Base-by-base conservation (phyloP, 1,139 yeast genomes). In the Geotrichum reessii region DNA sequence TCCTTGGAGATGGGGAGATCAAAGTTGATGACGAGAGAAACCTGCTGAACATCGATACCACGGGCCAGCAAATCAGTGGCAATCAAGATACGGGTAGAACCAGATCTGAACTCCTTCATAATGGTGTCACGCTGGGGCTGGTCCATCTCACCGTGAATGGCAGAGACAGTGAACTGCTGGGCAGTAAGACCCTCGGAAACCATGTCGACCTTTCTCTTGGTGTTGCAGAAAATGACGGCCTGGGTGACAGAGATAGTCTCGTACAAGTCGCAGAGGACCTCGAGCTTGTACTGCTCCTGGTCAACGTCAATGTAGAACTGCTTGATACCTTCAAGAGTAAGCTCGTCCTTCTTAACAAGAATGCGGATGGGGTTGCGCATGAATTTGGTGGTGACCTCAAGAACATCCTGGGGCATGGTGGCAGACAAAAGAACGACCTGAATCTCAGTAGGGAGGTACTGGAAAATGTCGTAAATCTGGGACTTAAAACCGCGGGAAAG, bases 11-110 rank as follows among this genome's bases (percentile, higher is more conserved):
- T 82, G 71, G 99, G 99, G 77, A 93, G 83, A 77, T 93, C 99
- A 81, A 88, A 93, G 86, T 93, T 93, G 77, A 93, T 92, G 72
- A 93, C 99, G 74, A 93, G 82, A 59, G 98, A 92, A 67, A 93
- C 98, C 80, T 93, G 99, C 83, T 93, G 99, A 67, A 93, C 97
- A 81, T 93, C 99, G 71, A 93, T 92, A 86, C 99, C 99, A 84
- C 99, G 89, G 72, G 99, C 99, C 81, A 92, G 87, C 78, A 93
- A 86, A 78, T 93, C 99, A 67, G 99, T 93, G 69, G 97, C 82
- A 76, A 93, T 92, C 79, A 93, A 84, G 68, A 93, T 92, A 82
- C 99, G 90, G 65, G 98, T 91, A 65, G 96, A 89, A 76, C 99
- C 99, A 67, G 95, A 87, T 83, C 99, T 86, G 85, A 93, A 93